Evolutionary conservation across 2,329 filamentous ascomycete genomes (phyloP), one percentile per base, ranked within the genome.

Genomic region (Fusarium anthophilum): DNA sequence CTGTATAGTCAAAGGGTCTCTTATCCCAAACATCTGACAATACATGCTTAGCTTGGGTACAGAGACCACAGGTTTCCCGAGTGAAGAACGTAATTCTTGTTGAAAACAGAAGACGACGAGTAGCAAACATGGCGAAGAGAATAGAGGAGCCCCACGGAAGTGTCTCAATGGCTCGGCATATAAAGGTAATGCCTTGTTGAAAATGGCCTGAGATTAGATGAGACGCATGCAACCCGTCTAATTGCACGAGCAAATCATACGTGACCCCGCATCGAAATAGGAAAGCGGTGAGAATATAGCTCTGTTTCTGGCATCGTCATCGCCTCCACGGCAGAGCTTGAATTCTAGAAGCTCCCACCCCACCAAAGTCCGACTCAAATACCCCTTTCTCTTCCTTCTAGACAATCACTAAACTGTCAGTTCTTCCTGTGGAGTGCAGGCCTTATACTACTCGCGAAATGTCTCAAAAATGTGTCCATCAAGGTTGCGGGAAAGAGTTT

Each of bases 391-490:
- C 54, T 53, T 41, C 57, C 47, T 39, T 39, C n/a, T 37, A n/a
- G 24, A 51, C 43, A 64, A 63, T 54, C 64, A 50, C 26, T 51
- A 47, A 61, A 48, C 38, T 41, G 9, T 53, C 53, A 58, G 70
- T 67, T 43, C 35, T 37, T 37, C 24, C 9, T 66, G 51, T 51
- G 43, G 54, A 72, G 61, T 43, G 62, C 44, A 30, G 37, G n/a
- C 17, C n/a, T 43, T 38, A 44, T 20, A 57, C 2, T 30, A 48
- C 17, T 58, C 37, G 41, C 74, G 73, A 63, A 70, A 94, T 94
- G 91, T 87, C 92, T 66, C 89, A 91, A 79, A 98, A 97, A 86
- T 99, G 96, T 83, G 94, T 98, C 66, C 96, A 98, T 86, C 95
- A 97, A 84, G 95, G 95, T 82, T 99, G 96, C 84, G 94, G 93